A percentile compares a stretch with the other conserved stretches of the same genome.
These are phyloP conservation scores for Apiotrichum mycotoxinovorans DNA, from an alignment of 1,284 basidiomycete genomes.

Conservation along the genomic window DNA sequence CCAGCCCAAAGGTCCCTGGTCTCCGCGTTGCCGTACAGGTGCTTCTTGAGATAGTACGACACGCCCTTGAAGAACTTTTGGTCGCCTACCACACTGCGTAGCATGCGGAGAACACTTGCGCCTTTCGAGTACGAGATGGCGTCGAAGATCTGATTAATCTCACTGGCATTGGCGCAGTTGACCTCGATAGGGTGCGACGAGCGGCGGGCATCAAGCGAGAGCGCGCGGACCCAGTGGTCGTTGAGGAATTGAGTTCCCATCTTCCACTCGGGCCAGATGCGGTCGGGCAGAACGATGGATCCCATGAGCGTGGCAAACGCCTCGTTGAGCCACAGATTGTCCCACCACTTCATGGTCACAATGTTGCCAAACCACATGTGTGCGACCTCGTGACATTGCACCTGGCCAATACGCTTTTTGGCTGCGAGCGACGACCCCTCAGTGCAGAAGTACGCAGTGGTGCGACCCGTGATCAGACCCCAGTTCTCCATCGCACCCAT, in stretches of 20 bases:
- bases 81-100: conserved; percentile 81
- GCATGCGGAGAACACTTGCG: conserved; percentile 82
- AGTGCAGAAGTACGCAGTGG: conserved; percentile 75
- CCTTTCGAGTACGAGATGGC: conserved; percentile 79
- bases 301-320: conserved; percentile 83
- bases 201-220: conserved; percentile 77
- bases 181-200: conserved; percentile 95
- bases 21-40: conserved; percentile 74
- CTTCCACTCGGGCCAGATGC: conserved; percentile 56
- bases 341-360: conserved; percentile 85
- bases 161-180: conserved; percentile 78
- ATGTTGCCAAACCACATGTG: conserved; percentile 73
- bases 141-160: conserved; percentile 86
- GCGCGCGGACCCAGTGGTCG: conserved; percentile 57
- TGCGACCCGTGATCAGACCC: conserved; percentile 87
- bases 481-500: conserved; percentile 94
- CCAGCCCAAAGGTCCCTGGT: conserved; percentile 87
- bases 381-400: conserved; percentile 42
- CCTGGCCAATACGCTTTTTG: conserved; percentile 67
- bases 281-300: conserved; percentile 81
- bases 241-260: conserved; percentile 55
- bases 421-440: conserved; percentile 67
- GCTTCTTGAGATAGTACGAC: conserved; percentile 84
- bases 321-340: conserved; percentile 66
- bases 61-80: conserved; percentile 81